A percentile compares a stretch with the other conserved stretches of the same genome.
Conservation (phyloP, 2,329 filamentous ascomycete genomes). For the Aspergillus japonicus region DNA sequence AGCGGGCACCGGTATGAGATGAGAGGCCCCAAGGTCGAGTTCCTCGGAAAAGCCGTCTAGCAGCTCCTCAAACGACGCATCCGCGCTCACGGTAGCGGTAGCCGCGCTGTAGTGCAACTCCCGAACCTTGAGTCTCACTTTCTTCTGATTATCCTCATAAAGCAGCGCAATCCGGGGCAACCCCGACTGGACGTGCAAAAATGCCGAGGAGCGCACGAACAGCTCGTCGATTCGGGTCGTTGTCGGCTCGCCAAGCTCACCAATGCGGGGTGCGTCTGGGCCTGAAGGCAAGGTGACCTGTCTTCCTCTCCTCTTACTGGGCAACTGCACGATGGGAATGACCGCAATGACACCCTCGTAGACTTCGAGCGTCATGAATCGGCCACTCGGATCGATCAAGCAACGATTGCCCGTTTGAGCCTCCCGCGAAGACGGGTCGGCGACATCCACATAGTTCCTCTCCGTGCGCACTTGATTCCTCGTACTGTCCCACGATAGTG, state of each 20-base stretch:
- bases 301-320: slow-evolving; percentile 46
- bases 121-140: slow-evolving; percentile 55
- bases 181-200: slow-evolving; percentile 56
- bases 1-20: slow-evolving; percentile 60
- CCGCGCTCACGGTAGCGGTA: slow-evolving; percentile 46
- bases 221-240: slow-evolving; percentile 65
- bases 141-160: slow-evolving; percentile 62
- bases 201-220: slow-evolving; percentile 64
- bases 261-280: slow-evolving; percentile 41
- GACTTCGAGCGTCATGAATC: slow-evolving; percentile 65
- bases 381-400: slow-evolving; percentile 75
- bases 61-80: slow-evolving; percentile 55
- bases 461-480: slow-evolving; percentile 55
- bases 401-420: slow-evolving; percentile 80
- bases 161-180: slow-evolving; percentile 64
- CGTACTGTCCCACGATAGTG: slow-evolving; percentile 73
- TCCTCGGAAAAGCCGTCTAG: slow-evolving; percentile 51
- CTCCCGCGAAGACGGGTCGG: slow-evolving; percentile 64
- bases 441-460: slow-evolving; percentile 59
- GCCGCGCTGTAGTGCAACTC: slow-evolving; percentile 54
- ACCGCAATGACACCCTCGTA: slow-evolving; percentile 68
- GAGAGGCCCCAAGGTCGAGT: slow-evolving; percentile 59
- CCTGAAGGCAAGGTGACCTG: slow-evolving; percentile 24
- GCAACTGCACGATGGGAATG: slow-evolving; percentile 59
- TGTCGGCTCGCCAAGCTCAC: slow-evolving; percentile 61